Evolutionary conservation across 2,329 filamentous ascomycete species (phyloP), one percentile per base, ranked within the genome.

Genomic region (Plenodomus tracheiphilus): DNA sequence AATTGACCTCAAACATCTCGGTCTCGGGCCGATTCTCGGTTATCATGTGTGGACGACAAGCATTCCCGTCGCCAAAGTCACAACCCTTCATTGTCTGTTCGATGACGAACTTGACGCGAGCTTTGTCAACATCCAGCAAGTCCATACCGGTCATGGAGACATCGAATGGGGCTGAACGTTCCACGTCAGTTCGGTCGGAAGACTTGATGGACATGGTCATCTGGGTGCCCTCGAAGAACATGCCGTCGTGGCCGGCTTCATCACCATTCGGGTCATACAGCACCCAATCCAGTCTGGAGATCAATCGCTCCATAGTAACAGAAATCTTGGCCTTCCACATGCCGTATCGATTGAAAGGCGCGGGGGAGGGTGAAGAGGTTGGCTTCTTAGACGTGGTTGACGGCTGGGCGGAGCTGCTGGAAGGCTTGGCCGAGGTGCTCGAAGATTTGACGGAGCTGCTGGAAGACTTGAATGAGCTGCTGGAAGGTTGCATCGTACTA

Each of bases 231-330:
- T 46, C 19, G 2, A 30, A 34, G 11, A 25, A 11, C 2, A 38
- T 32, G 1, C 16, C 21, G 13, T 46, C 48, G 9, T 32, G 17
- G 9, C 55, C 53, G 22, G 55, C 53, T 7, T 47, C 11, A 32
- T 50, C 38, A 6, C 50, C 51, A 18, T 64, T 54, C 4, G 58
- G 56, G 17, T 64, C 54, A 9, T 39, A 46, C 1, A 65, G 43
- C 9, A 15, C 32, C 60, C 58, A 66, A 5, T 46, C 45, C 1
- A 64, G 21, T 8, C 45, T 41, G 1, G 58, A 44, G 1, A 40
- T 16, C 1, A 53, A 37, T 9, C 46, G 25, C 10, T 53, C 38
- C 51, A 62, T 59, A 38, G 20, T 38, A 10, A 63, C 51, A 3
- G 43, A 19, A 15, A 63, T 40, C 0, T 53, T 22, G 2, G 60